Conservation (phyloP, 2,329 filamentous ascomycete genomes). For the Ilyonectria sp. region DNA sequence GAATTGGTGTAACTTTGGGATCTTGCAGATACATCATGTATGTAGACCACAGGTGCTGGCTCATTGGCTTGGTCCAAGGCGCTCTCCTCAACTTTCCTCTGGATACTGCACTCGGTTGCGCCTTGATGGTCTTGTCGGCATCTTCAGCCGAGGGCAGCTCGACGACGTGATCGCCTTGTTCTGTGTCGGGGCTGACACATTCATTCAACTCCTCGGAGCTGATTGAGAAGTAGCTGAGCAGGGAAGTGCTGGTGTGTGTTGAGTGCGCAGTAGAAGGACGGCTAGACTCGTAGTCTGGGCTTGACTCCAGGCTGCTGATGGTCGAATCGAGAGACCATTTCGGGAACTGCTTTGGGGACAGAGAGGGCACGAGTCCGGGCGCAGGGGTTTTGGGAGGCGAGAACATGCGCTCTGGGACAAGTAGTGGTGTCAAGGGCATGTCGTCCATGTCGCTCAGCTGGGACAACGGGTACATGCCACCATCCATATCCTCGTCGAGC, state of each 20-base stretch:
- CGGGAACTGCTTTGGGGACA: conserved; percentile 65
- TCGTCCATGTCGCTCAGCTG: conserved; percentile 53
- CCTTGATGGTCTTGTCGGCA: conserved; percentile 51
- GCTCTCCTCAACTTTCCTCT: conserved; percentile 62
- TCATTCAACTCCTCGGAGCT: conserved; percentile 69
- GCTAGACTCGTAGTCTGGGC: conserved; percentile 72
- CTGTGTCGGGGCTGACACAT: conserved; percentile 66
- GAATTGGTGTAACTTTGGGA: conserved; percentile 77
- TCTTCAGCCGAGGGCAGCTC: conserved; percentile 49
- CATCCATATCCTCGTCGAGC: conserved; percentile 62
- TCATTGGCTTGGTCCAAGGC: conserved; percentile 77
- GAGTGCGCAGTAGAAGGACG: conserved; percentile 73
- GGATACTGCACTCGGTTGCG: conserved; percentile 32
- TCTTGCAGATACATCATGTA: conserved; percentile 77
- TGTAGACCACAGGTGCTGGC: conserved; percentile 75
- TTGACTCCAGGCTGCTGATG: conserved; percentile 71
- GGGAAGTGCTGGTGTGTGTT: conserved; percentile 70
- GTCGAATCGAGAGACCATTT: conserved; percentile 73
- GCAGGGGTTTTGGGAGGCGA: conserved; percentile 74
- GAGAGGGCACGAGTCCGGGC: conserved; percentile 60
- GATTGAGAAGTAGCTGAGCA: conserved; percentile 71
- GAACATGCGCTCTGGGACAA: conserved; percentile 58
- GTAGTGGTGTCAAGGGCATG: conserved; percentile 48
- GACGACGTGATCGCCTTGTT: conserved; percentile 45
- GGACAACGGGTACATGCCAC: conserved; percentile 54